Percentiles rank a stretch among this genome's conserved stretches.
Conservation (phyloP, 2,329 filamentous ascomycete species). For the Trichoderma sp. region DNA sequence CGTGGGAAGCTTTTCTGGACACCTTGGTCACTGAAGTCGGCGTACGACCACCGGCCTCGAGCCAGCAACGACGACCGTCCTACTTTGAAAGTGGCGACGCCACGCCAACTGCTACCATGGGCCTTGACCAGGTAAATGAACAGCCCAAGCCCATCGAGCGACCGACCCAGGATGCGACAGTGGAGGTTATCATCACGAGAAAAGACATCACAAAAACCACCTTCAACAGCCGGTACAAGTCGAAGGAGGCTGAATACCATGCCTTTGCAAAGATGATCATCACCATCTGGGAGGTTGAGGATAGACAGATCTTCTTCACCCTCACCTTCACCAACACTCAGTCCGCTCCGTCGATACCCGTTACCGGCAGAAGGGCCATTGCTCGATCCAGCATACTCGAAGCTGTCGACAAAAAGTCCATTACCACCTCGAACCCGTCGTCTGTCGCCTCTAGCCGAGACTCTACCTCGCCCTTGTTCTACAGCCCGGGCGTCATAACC, state of each 20-base stretch:
- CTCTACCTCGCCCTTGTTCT: constrained; percentile 51
- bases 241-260: constrained; percentile 45
- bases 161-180: constrained; percentile 60
- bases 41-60: constrained; percentile 34
- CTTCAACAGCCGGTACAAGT: constrained; percentile 41
- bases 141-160: constrained; percentile 32
- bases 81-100: constrained; percentile 38
- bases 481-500: constrained; percentile 55
- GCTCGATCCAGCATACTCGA: constrained; percentile 48
- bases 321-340: constrained; percentile 71
- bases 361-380: constrained; percentile 43
- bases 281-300: constrained; percentile 70
- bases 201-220: constrained; percentile 47
- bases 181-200: constrained; percentile 68
- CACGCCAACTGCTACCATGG: constrained; percentile 42
- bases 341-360: constrained; percentile 41
- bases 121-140: constrained; percentile 37
- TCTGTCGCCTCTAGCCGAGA: constrained; percentile 53
- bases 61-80: constrained; percentile 28
- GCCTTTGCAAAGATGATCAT: constrained; percentile 74
- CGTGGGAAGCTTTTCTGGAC: constrained; percentile 62
- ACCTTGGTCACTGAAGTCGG: constrained; percentile 52
- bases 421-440: constrained; percentile 49
- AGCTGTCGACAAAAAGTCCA: constrained; percentile 50
- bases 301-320: constrained; percentile 69